phyloP scores from a whole-genome alignment of 1,284 basidiomycete genomes.

The Sporisorium exsertum region DNA sequence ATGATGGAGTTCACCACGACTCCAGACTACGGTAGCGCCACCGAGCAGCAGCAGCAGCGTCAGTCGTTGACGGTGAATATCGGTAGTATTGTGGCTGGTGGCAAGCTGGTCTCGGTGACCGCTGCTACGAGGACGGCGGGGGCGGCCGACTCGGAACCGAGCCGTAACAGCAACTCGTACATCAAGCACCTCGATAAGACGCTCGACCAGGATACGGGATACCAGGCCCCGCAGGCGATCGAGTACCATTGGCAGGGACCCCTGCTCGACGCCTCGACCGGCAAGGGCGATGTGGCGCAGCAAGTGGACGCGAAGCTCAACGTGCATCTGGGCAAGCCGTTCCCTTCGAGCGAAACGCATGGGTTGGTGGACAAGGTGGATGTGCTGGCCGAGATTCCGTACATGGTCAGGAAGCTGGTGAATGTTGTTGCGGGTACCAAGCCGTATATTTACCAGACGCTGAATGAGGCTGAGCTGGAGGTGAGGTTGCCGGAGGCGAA shows the following conservation, averaged over 20 bases:
- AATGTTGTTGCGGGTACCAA: constrained; percentile 91
- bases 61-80: constrained; percentile 76
- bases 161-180: constrained; percentile 76
- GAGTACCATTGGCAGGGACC: constrained; percentile 83
- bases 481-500: constrained; percentile 74
- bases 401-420: constrained; percentile 86
- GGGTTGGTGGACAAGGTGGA: constrained; percentile 97
- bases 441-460: constrained; percentile 92
- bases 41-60: constrained; percentile 28
- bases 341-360: constrained; percentile 68
- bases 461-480: constrained; percentile 79
- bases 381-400: constrained; percentile 93
- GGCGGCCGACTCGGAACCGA: constrained; percentile 33
- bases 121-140: constrained; percentile 67
- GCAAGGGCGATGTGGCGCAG: constrained; percentile 37
- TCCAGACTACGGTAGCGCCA: constrained; percentile 57
- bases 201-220: constrained; percentile 80
- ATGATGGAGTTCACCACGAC: constrained; percentile 96
- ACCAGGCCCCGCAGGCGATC: constrained; percentile 80
- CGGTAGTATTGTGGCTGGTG: constrained; percentile 83
- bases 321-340: constrained; percentile 61
- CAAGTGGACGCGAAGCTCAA: constrained; percentile 48
- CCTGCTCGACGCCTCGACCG: constrained; percentile 70
- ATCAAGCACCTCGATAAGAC: constrained; percentile 77
- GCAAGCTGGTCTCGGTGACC: constrained; percentile 80